A percentile compares a stretch with the other conserved stretches of the same genome.
Conservation (phyloP, 495 filamentous ascomycete genomes). For the Viridothelium virens region DNA sequence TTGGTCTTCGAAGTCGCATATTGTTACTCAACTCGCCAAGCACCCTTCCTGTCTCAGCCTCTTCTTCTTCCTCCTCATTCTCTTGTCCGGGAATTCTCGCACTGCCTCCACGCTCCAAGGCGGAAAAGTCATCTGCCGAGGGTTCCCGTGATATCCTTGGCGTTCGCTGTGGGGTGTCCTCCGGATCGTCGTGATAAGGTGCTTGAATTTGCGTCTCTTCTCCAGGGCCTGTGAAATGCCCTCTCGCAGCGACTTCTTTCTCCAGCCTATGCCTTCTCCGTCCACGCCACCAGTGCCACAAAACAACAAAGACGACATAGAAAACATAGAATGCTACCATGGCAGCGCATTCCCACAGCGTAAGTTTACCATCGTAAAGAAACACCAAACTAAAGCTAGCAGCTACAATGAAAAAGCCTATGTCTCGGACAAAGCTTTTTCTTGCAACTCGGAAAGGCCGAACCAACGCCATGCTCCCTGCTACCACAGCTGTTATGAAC, state of each 20-base stretch:
- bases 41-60: conserved; percentile 65
- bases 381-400: conserved; percentile 83
- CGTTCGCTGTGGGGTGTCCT: conserved; percentile 45
- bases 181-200: conserved; percentile 63
- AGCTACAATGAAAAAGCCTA: conserved; percentile 86
- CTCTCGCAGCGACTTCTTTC: conserved; percentile 60
- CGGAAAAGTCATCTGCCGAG: conserved; percentile 59
- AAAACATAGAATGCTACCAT: conserved; percentile 93
- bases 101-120: conserved; percentile 55
- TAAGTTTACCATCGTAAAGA: conserved; percentile 73
- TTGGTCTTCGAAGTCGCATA: conserved; percentile 77
- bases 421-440: conserved; percentile 84
- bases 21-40: conserved; percentile 78
- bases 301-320: conserved; percentile 81
- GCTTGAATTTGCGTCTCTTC: conserved; percentile 65
- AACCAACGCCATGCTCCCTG: conserved; percentile 95
- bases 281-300: conserved; percentile 81
- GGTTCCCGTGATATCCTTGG: conserved; percentile 43
- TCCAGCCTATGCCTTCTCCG: conserved; percentile 51
- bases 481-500: conserved; percentile 95
- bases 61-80: conserved; percentile 60
- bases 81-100: conserved; percentile 39
- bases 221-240: conserved; percentile 60
- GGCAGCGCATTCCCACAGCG: conserved; percentile 75
- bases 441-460: conserved; percentile 84